Conservation (phyloP, 2,329 filamentous ascomycete species). For the Dothistroma pini region DNA sequence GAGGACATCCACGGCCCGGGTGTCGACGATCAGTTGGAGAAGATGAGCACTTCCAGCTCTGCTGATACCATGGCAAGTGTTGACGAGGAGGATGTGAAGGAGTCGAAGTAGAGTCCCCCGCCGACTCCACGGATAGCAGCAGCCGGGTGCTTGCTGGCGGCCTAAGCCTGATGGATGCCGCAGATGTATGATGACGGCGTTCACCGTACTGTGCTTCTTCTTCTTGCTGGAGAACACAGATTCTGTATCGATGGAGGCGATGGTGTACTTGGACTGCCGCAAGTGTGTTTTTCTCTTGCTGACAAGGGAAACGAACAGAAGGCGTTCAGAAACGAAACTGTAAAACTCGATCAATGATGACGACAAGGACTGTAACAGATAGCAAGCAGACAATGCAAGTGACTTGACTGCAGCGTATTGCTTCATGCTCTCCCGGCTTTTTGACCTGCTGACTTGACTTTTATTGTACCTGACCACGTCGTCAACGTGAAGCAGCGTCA, state of each 20-base stretch:
- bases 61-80: constrained; percentile 57
- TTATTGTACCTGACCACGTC: neutral
- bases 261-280: neutral
- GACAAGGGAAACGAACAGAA: neutral
- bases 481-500: neutral
- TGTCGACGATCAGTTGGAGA: constrained; percentile 47
- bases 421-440: neutral
- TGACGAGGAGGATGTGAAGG: constrained; percentile 47
- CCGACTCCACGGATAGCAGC: neutral
- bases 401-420: neutral
- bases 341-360: neutral
- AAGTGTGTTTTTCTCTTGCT: neutral
- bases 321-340: neutral
- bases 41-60: constrained; percentile 47
- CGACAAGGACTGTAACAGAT: constrained; percentile 4
- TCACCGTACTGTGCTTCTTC: neutral
- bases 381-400: constrained; percentile 2
- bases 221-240: neutral
- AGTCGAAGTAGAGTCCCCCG: constrained; percentile 6
- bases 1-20: constrained; percentile 70
- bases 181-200: constrained; percentile 1
- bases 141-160: neutral
- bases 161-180: constrained; percentile 8
- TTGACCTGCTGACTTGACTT: neutral
- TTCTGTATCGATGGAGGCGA: neutral